These are phyloP conservation scores for Drosera capensis DNA, from an alignment of 148 eudicot genomes.

Conservation along the genomic window DNA sequence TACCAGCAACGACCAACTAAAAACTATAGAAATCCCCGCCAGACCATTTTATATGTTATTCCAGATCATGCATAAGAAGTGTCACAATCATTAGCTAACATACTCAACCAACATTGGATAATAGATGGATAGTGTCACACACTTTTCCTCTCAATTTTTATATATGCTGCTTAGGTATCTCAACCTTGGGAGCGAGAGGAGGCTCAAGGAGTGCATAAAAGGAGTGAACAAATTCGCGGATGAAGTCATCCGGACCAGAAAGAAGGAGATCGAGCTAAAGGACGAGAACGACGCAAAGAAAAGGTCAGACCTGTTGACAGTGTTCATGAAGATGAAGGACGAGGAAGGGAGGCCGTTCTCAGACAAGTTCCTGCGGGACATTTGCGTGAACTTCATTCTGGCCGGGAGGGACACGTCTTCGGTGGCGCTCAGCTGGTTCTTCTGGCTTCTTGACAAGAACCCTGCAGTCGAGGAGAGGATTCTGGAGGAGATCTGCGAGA, in stretches of 20 bases:
- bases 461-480: constrained; percentile 53
- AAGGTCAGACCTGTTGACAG: constrained; percentile 48
- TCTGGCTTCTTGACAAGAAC: constrained; percentile 56
- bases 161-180: constrained; percentile 52
- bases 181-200: constrained; percentile 39
- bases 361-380: constrained; percentile 58
- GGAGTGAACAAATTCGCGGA: constrained; percentile 54
- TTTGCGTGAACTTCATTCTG: constrained; percentile 70
- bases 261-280: constrained; percentile 24
- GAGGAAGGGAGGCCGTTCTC: constrained; percentile 42
- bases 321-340: constrained; percentile 59
- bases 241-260: constrained; percentile 51
- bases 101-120: no score
- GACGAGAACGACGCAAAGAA: constrained; percentile 17
- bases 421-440: constrained; percentile 80
- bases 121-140: no score
- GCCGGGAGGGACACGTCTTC: constrained; percentile 90
- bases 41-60: no score
- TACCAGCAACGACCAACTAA: no score
- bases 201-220: constrained; percentile 34
- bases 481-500: constrained; percentile 34
- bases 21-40: no score
- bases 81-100: no score
- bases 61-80: no score
- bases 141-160: no score